phyloP scores from a whole-genome alignment of 2,329 filamentous ascomycete species.

The Apiospora aurea region DNA sequence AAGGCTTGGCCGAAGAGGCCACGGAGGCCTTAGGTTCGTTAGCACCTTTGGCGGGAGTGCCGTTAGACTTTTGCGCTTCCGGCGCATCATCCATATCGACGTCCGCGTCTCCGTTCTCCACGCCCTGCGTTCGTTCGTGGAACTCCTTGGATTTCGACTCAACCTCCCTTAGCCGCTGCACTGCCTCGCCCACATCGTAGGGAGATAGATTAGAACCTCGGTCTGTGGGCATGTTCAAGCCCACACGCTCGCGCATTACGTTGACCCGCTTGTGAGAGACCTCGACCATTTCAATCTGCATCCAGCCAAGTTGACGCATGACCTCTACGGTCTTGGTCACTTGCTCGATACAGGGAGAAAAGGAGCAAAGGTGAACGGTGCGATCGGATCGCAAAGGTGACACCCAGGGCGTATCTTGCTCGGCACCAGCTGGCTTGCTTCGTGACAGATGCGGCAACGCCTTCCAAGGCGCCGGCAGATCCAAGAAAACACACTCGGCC shows the following conservation, averaged over 20 bases:
- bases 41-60: constrained; percentile 41
- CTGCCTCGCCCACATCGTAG: constrained; percentile 79
- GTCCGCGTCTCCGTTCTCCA: constrained; percentile 41
- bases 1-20: constrained; percentile 57
- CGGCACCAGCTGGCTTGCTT: constrained; percentile 43
- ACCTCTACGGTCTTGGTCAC: constrained; percentile 84
- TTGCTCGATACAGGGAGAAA: constrained; percentile 97
- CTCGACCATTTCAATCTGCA: constrained; percentile 93
- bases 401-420: constrained; percentile 50
- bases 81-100: constrained; percentile 51
- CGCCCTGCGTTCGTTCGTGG: constrained; percentile 50
- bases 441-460: constrained; percentile 79
- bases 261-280: constrained; percentile 81
- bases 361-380: constrained; percentile 85
- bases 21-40: constrained; percentile 34
- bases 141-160: constrained; percentile 73
- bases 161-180: constrained; percentile 75
- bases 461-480: constrained; percentile 82
- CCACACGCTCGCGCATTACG: constrained; percentile 81
- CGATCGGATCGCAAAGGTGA: constrained; percentile 75
- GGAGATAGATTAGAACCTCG: constrained; percentile 75
- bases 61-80: constrained; percentile 40
- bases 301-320: constrained; percentile 84
- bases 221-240: constrained; percentile 69
- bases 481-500: constrained; percentile 78